These are phyloP conservation scores for Ambrosia artemisiifolia DNA, from an alignment of 129 eudicot species.

Conservation along the genomic window DNA sequence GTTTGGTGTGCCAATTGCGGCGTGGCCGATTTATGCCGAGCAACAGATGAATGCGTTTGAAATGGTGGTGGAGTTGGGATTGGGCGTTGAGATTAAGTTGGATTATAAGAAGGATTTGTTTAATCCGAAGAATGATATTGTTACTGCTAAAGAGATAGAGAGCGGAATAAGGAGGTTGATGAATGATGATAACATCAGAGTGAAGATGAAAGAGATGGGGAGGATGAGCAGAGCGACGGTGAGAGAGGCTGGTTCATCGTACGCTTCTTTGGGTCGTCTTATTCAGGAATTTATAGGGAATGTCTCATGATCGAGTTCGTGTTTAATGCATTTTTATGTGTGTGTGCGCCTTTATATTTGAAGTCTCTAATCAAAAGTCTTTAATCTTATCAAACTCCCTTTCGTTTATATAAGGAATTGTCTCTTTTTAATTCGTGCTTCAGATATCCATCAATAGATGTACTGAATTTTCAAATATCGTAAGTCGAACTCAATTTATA, in stretches of 20 bases:
- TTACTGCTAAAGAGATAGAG: conserved; percentile 28
- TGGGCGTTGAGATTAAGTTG: conserved; percentile 40
- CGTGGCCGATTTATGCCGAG: conserved; percentile 42
- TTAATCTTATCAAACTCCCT: too few relatives aligned
- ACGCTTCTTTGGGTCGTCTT: not conserved
- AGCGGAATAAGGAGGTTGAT: conserved; percentile 33
- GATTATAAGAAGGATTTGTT: conserved; percentile 35
- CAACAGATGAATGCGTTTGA: conserved; percentile 45
- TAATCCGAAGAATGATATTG: conserved; percentile 11
- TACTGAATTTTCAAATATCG: too few relatives aligned
- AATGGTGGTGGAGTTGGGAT: conserved; percentile 42
- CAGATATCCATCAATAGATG: too few relatives aligned
- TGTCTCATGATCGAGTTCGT: not conserved
- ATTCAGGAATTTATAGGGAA: not conserved
- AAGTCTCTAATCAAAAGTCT: too few relatives aligned
- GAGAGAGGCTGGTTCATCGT: conserved; percentile 47
- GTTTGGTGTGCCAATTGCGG: conserved; percentile 43
- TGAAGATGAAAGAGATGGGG: conserved; percentile 28
- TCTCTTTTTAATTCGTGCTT: too few relatives aligned
- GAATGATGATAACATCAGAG: conserved; percentile 1
- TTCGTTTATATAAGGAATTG: too few relatives aligned
- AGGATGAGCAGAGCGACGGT: conserved; percentile 26
- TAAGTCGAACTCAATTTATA: too few relatives aligned
- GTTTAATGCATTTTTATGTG: not conserved
- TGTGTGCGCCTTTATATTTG: not conserved